Conservation (phyloP, 192 early-diverging fungal genomes). For the Ambispora gerdemannii region DNA sequence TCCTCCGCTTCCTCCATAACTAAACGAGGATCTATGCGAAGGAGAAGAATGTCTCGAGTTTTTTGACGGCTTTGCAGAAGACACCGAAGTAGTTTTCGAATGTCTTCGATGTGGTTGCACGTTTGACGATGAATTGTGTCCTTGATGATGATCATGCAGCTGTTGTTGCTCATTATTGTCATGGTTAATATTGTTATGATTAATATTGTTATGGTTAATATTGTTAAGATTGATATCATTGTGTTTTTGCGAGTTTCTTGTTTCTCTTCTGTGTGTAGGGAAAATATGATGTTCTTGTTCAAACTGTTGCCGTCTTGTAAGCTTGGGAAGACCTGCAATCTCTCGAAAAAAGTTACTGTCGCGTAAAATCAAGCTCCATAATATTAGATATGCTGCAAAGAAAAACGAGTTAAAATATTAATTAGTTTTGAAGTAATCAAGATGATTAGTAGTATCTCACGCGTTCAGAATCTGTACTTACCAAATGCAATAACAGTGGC, state of each 20-base stretch:
- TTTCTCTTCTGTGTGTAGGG: neutral
- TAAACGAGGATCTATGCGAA: neutral
- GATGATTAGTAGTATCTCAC: too few relatives aligned
- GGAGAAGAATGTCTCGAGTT: neutral
- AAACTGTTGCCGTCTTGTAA: neutral
- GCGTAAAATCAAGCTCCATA: conserved; percentile 5
- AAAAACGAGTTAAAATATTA: too few relatives aligned
- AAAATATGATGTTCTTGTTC: neutral
- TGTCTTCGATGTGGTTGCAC: neutral
- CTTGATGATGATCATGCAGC: neutral
- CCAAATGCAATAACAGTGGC: neutral
- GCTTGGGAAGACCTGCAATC: neutral
- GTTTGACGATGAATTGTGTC: neutral
- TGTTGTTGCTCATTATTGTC: neutral
- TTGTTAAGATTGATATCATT: neutral
- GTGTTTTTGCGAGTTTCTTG: neutral
- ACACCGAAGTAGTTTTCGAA: neutral
- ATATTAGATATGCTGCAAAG: neutral
- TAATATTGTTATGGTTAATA: neutral
- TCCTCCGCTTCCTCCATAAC: neutral
- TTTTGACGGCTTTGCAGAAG: neutral
- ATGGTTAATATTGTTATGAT: neutral
- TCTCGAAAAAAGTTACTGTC: conserved; percentile 10
- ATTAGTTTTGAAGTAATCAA: too few relatives aligned
- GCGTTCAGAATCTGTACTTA: neutral